Base-by-base conservation (phyloP, 2,329 filamentous ascomycete genomes). In the Talaromyces sp. region DNA sequence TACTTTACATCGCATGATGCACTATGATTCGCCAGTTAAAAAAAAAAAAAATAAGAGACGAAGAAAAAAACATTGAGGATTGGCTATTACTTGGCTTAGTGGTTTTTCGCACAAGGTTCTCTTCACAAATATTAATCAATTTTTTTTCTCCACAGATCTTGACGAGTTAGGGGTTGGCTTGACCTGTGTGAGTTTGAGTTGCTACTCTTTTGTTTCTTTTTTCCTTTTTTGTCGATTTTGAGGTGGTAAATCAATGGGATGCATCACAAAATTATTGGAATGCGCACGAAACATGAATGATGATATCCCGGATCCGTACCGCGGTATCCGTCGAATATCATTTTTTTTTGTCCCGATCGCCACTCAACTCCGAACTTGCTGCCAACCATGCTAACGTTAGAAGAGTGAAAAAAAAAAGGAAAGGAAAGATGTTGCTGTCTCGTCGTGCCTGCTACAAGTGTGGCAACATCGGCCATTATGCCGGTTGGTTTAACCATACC, bases 381-480 rank as follows among this genome's bases (percentile, higher is more conserved):
- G 2, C 13, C 33, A 5, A 17, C 36, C 70, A 70, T 66, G 63
- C 67, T 69, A 25, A 47, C 17, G 8, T 22, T 19, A 22, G 19
- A 47, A 47, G 9, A 25, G 44, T 4, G 2, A 3, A 6, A 25
- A 9, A 6, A 25, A 9, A 17, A 47, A 25, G 19, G 11, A 2
- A 19, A 47, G 6, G 4, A 19, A 9, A 19, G 69, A 93, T 92
- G 89, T 89, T 90, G 80, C 90, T 92, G 71, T 91, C 89, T 75
- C 89, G 90, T 78, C 88, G 90, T 79, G 89, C 89, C 70, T 93
- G 90, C 84, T 91, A 91, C 83, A 91, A 81, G 70, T 81, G 79
- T 77, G 90, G 90, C 81, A 92, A 92, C 72, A 88, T 92, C 77
- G 89, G 89, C 77, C 89, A 92, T 71, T 82, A 80, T 71, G 80